Percentiles rank a stretch among this genome's conserved stretches.
These are phyloP conservation scores for Leccinum subgranulosum DNA, from an alignment of 768 basidiomycete genomes.

Conservation along the genomic window DNA sequence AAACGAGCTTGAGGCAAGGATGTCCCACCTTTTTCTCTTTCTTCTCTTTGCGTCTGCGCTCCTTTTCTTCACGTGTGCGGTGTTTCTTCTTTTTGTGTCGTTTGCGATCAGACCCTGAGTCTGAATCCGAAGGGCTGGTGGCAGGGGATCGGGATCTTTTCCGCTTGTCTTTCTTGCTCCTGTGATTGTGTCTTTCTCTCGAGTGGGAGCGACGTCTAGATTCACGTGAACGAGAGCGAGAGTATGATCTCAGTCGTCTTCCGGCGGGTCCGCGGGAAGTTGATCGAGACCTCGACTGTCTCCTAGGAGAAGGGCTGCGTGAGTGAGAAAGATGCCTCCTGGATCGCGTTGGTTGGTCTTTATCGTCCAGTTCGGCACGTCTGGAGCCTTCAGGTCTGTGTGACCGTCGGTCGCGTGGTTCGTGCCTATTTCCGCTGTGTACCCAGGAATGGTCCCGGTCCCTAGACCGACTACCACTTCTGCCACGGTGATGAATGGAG, in stretches of 20 bases:
- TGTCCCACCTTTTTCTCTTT: conserved; percentile 63
- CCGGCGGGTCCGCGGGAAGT: conserved; percentile 17
- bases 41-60: conserved; percentile 60
- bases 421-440: conserved; percentile 16
- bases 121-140: conserved; percentile 40
- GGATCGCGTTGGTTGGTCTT: conserved; percentile 3
- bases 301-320: conserved; percentile 19
- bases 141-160: conserved; percentile 36
- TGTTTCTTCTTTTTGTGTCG: conserved; percentile 45
- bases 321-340: conserved; percentile 19
- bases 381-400: conserved; percentile 14
- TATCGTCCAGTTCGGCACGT: conserved; percentile 8
- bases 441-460: conserved; percentile 13
- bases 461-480: conserved; percentile 16
- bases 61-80: conserved; percentile 44
- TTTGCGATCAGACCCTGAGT: conserved; percentile 31
- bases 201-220: conserved; percentile 35
- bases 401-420: conserved; percentile 18
- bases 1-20: not conserved
- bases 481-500: conserved; percentile 19
- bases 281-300: conserved; percentile 27
- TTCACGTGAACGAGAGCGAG: conserved; percentile 28
- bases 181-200: conserved; percentile 24
- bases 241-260: conserved; percentile 16
- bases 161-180: conserved; percentile 27